Evolutionary conservation across 1,284 basidiomycete genomes (phyloP), one percentile per base, ranked within the genome.

Genomic region (Heterobasidion occidentale): DNA sequence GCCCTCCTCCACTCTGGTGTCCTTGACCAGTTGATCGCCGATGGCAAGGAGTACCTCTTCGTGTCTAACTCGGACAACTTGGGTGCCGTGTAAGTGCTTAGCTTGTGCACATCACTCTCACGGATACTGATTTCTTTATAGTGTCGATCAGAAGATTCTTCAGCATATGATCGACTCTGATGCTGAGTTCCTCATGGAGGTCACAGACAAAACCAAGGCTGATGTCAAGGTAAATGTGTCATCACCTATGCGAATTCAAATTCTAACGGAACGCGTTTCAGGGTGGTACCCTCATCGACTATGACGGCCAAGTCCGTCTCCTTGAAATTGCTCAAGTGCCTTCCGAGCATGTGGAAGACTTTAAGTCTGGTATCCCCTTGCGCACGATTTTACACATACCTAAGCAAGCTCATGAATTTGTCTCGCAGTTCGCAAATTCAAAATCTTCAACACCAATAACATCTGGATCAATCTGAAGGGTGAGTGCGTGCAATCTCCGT

Each of bases 141-240:
- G 85, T 56, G 86, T 90, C 63, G 90, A 92, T 67, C 81, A 88
- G 64, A 77, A 76, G 58, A 92, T 92, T 66, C 74, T 92, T 57
- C 88, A 94, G 72, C 91, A 94, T 74, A 95, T 97, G 90, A 88
- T 94, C 58, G 86, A 94, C 65, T 80, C 83, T 11, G 79, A 88
- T 65, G 84, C 91, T 52, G 93, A 96, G 74, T 97, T 96, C 78
- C 72, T 98, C 70, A 97, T 97, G 94, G 96, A 99, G 76, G 94
- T 99, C 62, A 99, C 97, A 5, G 95, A 99, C 81, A 99, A 99
- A 86, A 99, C 97, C 70, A 99, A 99, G 81, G 97, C 97, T 59
- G 94, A 98, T 72, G 88, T 98, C 75, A 98, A 98, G 77, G 77
- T 77, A 59, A 17, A 34, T 1, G 33, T 51, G 51, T 49, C 35